phyloP scores from a whole-genome alignment of 2,329 filamentous ascomycete genomes.

The Aspergillus pseudoviridinutans region DNA sequence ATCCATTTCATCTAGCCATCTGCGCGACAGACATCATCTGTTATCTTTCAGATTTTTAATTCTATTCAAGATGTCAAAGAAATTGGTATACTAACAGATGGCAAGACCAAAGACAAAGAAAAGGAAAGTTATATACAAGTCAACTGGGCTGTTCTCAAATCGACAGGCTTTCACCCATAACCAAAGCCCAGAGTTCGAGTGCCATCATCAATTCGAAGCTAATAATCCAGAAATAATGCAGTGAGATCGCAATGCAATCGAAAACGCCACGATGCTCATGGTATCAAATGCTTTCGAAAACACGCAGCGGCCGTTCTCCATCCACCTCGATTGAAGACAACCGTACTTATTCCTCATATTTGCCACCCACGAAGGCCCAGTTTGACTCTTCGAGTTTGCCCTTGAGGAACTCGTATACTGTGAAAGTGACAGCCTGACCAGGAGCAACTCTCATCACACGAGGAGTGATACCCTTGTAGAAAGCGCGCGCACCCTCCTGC shows the following conservation, averaged over 20 bases:
- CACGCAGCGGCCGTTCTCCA: slow-evolving; percentile 6
- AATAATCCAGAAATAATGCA: slow-evolving; percentile 11
- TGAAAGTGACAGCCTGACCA: slow-evolving; percentile 78
- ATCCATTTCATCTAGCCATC: neutral
- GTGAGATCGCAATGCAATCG: slow-evolving; percentile 16
- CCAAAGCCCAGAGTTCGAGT: slow-evolving; percentile 1
- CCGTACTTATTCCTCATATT: slow-evolving; percentile 58
- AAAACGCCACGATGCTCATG: slow-evolving; percentile 27
- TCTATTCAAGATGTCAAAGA: slow-evolving; percentile 5
- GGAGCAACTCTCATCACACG: slow-evolving; percentile 96
- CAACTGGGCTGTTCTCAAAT: slow-evolving; percentile 8
- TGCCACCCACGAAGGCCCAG: slow-evolving; percentile 55
- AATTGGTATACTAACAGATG: slow-evolving; percentile 8
- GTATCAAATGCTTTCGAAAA: slow-evolving; percentile 25
- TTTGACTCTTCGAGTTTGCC: slow-evolving; percentile 66
- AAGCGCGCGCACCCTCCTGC: slow-evolving; percentile 90
- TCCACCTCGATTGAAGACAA: neutral
- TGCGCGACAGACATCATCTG: neutral
- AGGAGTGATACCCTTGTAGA: slow-evolving; percentile 98
- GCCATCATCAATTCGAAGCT: slow-evolving; percentile 1
- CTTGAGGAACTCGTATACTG: slow-evolving; percentile 73
- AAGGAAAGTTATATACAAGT: slow-evolving; percentile 19
- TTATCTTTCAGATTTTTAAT: neutral
- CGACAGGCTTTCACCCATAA: slow-evolving; percentile 4
- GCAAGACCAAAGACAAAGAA: slow-evolving; percentile 5